Conservation (phyloP, 176 grass and related monocot genomes). For the Lolium perenne region DNA sequence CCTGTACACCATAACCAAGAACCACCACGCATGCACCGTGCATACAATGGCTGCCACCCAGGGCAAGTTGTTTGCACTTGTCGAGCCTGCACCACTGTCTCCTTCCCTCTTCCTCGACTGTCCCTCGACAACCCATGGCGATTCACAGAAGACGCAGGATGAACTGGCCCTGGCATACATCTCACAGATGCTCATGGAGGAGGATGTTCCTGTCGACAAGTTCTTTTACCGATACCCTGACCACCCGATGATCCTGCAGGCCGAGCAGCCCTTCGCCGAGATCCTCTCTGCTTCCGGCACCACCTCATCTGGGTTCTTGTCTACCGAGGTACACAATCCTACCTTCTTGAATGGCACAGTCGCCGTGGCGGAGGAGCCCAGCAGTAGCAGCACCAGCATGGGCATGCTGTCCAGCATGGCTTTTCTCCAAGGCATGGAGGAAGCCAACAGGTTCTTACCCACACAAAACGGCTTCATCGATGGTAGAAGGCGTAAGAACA, state of each 20-base stretch:
- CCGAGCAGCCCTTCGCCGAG: constrained; percentile 35
- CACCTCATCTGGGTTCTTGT: neutral
- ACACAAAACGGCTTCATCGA: neutral
- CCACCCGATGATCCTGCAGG: constrained; percentile 30
- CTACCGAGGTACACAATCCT: neutral
- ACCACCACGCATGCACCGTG: neutral
- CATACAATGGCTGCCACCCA: neutral
- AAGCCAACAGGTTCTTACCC: constrained; percentile 58
- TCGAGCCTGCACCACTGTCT: neutral
- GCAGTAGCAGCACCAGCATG: neutral
- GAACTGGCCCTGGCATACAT: neutral
- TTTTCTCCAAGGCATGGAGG: constrained; percentile 37
- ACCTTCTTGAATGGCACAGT: neutral
- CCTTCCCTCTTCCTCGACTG: neutral
- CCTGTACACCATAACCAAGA: neutral
- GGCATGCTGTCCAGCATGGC: neutral
- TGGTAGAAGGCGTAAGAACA: constrained; percentile 40
- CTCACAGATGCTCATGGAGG: constrained; percentile 44
- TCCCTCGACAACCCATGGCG: neutral
- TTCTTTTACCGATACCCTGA: constrained; percentile 28
- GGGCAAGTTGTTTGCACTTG: neutral
- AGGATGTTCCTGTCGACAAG: constrained; percentile 13
- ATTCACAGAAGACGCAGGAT: neutral
- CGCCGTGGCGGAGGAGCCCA: neutral
- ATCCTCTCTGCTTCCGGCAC: constrained; percentile 13